Percentiles rank a stretch among this genome's conserved stretches.
Conservation (phyloP, 2,329 filamentous ascomycete genomes). For the Ilyonectria sp. region DNA sequence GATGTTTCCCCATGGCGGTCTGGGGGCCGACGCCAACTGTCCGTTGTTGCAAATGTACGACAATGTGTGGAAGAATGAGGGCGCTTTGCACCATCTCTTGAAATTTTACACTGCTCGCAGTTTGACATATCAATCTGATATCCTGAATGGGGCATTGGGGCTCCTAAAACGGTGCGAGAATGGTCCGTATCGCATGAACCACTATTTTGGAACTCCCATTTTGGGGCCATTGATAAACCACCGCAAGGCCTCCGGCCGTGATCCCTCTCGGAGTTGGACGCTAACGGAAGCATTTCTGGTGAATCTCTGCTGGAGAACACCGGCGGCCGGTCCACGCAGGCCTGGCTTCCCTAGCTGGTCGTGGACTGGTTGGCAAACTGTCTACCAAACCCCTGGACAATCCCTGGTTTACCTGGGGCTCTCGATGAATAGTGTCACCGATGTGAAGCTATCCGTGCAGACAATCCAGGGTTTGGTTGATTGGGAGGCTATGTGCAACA, state of each 20-base stretch:
- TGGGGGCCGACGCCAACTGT: conserved; percentile 13
- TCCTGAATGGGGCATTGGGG: conserved; percentile 21
- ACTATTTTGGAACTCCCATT: conserved; percentile 30
- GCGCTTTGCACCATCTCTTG: conserved; percentile 16
- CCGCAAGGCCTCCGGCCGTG: conserved; percentile 17
- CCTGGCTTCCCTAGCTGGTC: conserved; percentile 28
- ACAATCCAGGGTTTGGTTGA: neutral
- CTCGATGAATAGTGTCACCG: neutral
- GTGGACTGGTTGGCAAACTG: conserved; percentile 26
- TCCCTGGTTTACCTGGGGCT: conserved; percentile 2
- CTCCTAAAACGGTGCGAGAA: conserved; percentile 29
- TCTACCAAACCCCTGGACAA: conserved; percentile 15
- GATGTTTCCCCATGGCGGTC: conserved; percentile 28
- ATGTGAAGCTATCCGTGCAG: conserved; percentile 1
- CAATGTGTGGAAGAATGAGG: conserved; percentile 22
- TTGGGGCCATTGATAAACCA: conserved; percentile 25
- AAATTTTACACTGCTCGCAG: conserved; percentile 7
- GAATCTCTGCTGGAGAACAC: conserved; percentile 22
- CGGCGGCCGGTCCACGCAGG: conserved; percentile 10
- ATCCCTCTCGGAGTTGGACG: conserved; percentile 19
- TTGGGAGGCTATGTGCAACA: conserved; percentile 23
- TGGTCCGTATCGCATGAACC: conserved; percentile 26
- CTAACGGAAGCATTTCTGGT: conserved; percentile 25
- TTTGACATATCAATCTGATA: conserved; percentile 25
- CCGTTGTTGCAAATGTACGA: conserved; percentile 25